These are phyloP conservation scores for Agaricus sinodeliciosus DNA, from an alignment of 768 basidiomycete species.

Conservation along the genomic window DNA sequence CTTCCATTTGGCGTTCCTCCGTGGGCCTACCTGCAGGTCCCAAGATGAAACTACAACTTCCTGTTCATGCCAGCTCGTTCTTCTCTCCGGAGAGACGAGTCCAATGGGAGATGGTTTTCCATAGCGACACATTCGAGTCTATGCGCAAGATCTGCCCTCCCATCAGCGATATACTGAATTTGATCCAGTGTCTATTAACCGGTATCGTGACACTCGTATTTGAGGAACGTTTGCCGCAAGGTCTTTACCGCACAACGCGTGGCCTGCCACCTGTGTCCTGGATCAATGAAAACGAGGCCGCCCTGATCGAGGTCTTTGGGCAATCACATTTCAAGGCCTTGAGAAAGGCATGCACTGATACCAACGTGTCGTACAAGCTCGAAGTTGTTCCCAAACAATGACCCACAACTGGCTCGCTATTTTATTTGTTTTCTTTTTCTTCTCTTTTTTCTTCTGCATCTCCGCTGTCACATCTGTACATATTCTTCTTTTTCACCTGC, in stretches of 20 bases:
- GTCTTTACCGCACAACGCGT: conserved; percentile 67
- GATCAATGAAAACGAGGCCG: conserved; percentile 62
- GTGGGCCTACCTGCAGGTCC: conserved; percentile 74
- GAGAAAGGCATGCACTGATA: conserved; percentile 67
- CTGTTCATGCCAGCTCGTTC: conserved; percentile 76
- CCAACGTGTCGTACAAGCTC: conserved; percentile 66
- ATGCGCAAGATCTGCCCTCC: conserved; percentile 62
- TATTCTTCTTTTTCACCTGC: conserved; percentile 18
- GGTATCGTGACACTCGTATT: conserved; percentile 66
- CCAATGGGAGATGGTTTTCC: conserved; percentile 90
- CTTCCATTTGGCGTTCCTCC: conserved; percentile 72
- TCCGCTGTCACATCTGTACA: conserved; percentile 11
- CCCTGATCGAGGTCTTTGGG: conserved; percentile 72
- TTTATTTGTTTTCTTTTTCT: conserved; percentile 4
- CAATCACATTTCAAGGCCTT: conserved; percentile 62
- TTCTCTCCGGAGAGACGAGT: conserved; percentile 80
- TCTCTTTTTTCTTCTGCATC: conserved; percentile 1
- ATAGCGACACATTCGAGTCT: conserved; percentile 67
- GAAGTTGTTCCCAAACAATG: conserved; percentile 41
- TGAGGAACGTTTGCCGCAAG: conserved; percentile 69
- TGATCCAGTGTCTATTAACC: conserved; percentile 68
- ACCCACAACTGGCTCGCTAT: conserved; percentile 2
- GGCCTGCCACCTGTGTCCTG: conserved; percentile 74
- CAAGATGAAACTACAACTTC: conserved; percentile 64
- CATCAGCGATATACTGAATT: conserved; percentile 61